These are phyloP conservation scores for Benincasa hispida DNA, from an alignment of 306 rosid genomes.

Conservation along the genomic window DNA sequence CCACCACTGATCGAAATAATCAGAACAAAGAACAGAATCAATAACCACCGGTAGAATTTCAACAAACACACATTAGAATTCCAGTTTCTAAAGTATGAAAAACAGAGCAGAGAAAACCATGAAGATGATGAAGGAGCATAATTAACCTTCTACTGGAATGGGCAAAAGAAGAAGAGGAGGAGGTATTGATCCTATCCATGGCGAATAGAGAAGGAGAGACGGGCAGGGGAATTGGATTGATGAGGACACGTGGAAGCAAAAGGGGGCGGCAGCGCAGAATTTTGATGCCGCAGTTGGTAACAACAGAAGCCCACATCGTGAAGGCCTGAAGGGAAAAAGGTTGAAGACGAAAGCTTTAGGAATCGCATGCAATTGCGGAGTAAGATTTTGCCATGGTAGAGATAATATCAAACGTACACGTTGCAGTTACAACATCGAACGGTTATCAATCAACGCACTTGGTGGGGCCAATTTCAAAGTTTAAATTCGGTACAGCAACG, in stretches of 20 bases:
- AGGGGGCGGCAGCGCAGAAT: slow-evolving; percentile 29
- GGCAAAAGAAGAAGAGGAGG: slow-evolving; percentile 28
- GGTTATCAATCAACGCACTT: not conserved
- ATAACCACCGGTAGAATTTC: not conserved
- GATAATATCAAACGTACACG: not conserved
- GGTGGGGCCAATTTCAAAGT: not conserved
- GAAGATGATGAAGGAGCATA: not conserved
- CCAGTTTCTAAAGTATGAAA: not conserved
- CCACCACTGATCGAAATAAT: slow-evolving; percentile 26
- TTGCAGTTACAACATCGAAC: not conserved
- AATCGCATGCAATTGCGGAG: not conserved
- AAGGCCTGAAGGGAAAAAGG: not conserved
- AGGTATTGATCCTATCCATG: slow-evolving; percentile 27
- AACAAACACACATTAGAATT: not conserved
- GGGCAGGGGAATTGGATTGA: not conserved
- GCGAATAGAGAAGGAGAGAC: slow-evolving; percentile 2
- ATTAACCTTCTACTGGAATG: slow-evolving; percentile 31
- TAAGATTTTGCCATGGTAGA: not conserved
- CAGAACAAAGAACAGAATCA: not conserved
- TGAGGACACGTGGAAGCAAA: slow-evolving; percentile 25
- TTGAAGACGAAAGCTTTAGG: not conserved
- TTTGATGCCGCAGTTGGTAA: slow-evolving; percentile 10
- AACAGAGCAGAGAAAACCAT: not conserved
- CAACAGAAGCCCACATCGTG: slow-evolving; percentile 25
- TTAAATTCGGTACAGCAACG: too few relatives aligned